A percentile compares a stretch with the other conserved stretches of the same genome.
Evolutionary conservation across 352 stramenopile species (phyloP).

Genomic region (Peronospora farinosa): DNA sequence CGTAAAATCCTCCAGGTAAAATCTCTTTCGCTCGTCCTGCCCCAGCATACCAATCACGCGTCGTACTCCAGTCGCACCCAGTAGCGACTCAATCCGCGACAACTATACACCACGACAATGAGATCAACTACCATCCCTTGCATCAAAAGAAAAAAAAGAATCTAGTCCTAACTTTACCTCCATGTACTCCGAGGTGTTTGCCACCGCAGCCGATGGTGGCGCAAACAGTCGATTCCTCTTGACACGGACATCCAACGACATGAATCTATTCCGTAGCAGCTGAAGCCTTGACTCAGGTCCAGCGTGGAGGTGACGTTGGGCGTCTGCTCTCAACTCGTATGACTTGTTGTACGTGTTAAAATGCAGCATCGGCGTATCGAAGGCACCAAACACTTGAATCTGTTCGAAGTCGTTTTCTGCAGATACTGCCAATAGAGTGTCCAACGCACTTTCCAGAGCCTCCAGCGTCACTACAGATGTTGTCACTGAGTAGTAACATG

Average conservation of each 20-base stretch:
- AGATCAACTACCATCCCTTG: neutral
- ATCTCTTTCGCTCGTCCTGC: conserved; percentile 71
- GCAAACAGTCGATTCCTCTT: conserved; percentile 82
- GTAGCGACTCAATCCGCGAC: conserved; percentile 82
- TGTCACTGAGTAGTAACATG: conserved; percentile 39
- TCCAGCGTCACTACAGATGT: conserved; percentile 79
- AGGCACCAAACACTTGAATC: conserved; percentile 82
- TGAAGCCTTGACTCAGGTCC: conserved; percentile 50
- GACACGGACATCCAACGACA: conserved; percentile 62
- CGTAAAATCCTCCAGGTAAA: conserved; percentile 80
- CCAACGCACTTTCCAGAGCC: conserved; percentile 72
- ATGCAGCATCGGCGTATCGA: conserved; percentile 58
- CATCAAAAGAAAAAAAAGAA: neutral
- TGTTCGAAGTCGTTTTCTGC: conserved; percentile 73
- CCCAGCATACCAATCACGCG: conserved; percentile 83
- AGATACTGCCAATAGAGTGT: conserved; percentile 77
- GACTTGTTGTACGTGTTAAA: conserved; percentile 61
- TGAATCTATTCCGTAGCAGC: conserved; percentile 63
- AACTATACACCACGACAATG: conserved; percentile 31
- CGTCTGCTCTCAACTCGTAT: conserved; percentile 65
- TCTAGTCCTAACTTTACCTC: conserved; percentile 29
- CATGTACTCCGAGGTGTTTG: conserved; percentile 62
- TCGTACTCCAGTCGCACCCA: conserved; percentile 67
- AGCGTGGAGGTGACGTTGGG: conserved; percentile 51
- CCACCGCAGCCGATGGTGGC: conserved; percentile 45